Percentiles rank a stretch among this genome's conserved stretches.
These are phyloP conservation scores for Ceratobasidium papillatum DNA, from an alignment of 1,284 basidiomycete species.

Conservation along the genomic window DNA sequence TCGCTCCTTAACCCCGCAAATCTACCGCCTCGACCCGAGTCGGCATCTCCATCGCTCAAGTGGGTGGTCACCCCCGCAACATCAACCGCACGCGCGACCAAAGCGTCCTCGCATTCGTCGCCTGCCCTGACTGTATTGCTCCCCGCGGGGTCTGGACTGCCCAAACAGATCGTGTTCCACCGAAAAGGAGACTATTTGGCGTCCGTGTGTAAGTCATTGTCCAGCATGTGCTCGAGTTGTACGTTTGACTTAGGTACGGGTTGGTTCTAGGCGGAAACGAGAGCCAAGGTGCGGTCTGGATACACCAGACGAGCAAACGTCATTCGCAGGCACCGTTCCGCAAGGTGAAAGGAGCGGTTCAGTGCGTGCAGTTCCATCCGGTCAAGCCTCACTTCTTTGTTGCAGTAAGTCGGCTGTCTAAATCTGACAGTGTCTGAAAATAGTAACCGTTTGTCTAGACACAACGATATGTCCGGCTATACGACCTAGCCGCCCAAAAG, in stretches of 20 bases:
- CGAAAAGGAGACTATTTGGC: constrained; percentile 95
- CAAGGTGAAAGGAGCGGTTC: constrained; percentile 89
- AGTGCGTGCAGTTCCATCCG: constrained; percentile 95
- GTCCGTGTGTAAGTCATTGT: constrained; percentile 77
- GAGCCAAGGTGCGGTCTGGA: constrained; percentile 81
- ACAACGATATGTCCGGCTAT: constrained; percentile 94
- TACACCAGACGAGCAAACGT: constrained; percentile 92
- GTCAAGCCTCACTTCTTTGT: constrained; percentile 96
- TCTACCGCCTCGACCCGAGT: constrained; percentile 65
- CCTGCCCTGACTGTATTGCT: constrained; percentile 70
- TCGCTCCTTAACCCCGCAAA: constrained; percentile 69
- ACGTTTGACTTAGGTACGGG: constrained; percentile 12
- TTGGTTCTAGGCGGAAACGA: constrained; percentile 63
- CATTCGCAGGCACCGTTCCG: constrained; percentile 98
- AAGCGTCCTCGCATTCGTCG: constrained; percentile 59
- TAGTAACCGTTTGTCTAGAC: constrained; percentile 63
- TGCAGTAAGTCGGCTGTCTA: constrained; percentile 67
- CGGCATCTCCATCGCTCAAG: constrained; percentile 69
- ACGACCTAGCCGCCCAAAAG: constrained; percentile 94
- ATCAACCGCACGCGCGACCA: constrained; percentile 50
- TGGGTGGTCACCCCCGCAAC: constrained; percentile 62
- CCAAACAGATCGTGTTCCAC: constrained; percentile 93
- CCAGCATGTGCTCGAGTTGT: background rate
- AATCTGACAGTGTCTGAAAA: background rate
- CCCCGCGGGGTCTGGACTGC: constrained; percentile 69